Conservation (phyloP, 78 protist species). For the Pigoraptor vietnamica region DNA sequence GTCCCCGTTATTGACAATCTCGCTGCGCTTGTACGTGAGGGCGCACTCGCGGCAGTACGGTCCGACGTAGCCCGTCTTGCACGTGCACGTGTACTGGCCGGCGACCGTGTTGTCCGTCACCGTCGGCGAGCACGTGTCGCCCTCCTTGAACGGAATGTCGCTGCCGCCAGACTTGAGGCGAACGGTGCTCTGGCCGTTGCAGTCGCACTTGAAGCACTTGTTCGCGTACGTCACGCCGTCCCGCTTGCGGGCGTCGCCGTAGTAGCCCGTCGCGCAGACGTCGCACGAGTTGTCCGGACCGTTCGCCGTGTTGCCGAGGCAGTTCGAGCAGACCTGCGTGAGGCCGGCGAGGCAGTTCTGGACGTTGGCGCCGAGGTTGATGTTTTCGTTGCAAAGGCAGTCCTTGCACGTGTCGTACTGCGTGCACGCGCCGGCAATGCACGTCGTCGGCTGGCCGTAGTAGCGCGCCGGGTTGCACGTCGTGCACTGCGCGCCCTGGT, state of each 20-base stretch:
- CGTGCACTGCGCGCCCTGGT: not conserved
- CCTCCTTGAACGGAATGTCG: not conserved
- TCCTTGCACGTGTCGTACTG: not conserved
- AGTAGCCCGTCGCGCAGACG: not conserved
- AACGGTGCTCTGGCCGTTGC: not conserved
- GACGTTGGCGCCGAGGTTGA: not conserved
- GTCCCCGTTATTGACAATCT: not conserved
- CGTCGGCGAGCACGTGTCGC: not conserved
- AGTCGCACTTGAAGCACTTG: slow-evolving; percentile 10
- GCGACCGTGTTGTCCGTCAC: not conserved
- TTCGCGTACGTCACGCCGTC: not conserved
- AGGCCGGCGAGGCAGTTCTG: not conserved
- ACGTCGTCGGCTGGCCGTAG: not conserved
- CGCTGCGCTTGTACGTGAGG: not conserved
- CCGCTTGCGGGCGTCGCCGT: not conserved
- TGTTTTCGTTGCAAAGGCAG: not conserved
- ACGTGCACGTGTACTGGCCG: not conserved
- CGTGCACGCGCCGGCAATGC: not conserved
- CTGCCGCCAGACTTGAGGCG: not conserved
- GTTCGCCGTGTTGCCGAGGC: not conserved
- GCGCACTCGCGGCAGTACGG: not conserved
- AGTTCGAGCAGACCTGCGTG: not conserved
- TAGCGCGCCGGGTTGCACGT: not conserved
- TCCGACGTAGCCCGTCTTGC: not conserved
- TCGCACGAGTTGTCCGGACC: not conserved